Percentiles rank a stretch among this genome's conserved stretches.
These are phyloP conservation scores for Penicillium italicum DNA, from an alignment of 2,329 filamentous ascomycete species.

Conservation along the genomic window DNA sequence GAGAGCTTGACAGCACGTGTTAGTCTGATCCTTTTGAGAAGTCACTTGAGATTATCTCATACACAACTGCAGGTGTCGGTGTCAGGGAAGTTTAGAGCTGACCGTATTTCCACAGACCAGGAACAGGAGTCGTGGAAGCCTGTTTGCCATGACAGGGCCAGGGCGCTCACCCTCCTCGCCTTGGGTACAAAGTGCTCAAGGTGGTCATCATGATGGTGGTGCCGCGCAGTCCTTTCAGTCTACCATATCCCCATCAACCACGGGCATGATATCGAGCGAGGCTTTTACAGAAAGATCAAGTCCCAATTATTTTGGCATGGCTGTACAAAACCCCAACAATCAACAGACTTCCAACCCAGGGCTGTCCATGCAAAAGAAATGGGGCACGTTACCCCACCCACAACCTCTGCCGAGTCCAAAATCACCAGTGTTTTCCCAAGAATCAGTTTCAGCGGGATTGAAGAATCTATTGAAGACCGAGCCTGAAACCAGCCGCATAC, in stretches of 20 bases:
- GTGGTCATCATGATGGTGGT: slow-evolving; percentile 16
- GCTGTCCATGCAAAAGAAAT: slow-evolving; percentile 64
- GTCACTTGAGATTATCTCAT: background rate
- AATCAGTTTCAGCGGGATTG: slow-evolving; percentile 80
- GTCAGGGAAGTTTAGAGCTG: background rate
- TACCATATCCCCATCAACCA: slow-evolving; percentile 21
- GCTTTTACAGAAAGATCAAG: slow-evolving; percentile 47
- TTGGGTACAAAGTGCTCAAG: slow-evolving; percentile 29
- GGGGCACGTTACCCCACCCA: slow-evolving; percentile 67
- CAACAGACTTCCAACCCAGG: slow-evolving; percentile 59
- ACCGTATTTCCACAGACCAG: background rate
- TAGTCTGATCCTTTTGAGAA: background rate
- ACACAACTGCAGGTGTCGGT: background rate
- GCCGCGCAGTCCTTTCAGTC: slow-evolving; percentile 16
- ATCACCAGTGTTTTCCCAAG: slow-evolving; percentile 46
- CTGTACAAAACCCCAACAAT: slow-evolving; percentile 59
- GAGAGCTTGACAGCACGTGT: background rate
- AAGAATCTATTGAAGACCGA: slow-evolving; percentile 59
- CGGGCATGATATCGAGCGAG: slow-evolving; percentile 15
- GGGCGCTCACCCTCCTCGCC: slow-evolving; percentile 33
- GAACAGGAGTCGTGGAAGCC: slow-evolving; percentile 14
- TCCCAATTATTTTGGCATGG: slow-evolving; percentile 83
- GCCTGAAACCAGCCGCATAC: slow-evolving; percentile 18
- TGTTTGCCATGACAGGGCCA: slow-evolving; percentile 33
- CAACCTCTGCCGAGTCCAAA: slow-evolving; percentile 58